Conservation (phyloP, 805 yeast species). For the Sporopachydermia lactativora region DNA sequence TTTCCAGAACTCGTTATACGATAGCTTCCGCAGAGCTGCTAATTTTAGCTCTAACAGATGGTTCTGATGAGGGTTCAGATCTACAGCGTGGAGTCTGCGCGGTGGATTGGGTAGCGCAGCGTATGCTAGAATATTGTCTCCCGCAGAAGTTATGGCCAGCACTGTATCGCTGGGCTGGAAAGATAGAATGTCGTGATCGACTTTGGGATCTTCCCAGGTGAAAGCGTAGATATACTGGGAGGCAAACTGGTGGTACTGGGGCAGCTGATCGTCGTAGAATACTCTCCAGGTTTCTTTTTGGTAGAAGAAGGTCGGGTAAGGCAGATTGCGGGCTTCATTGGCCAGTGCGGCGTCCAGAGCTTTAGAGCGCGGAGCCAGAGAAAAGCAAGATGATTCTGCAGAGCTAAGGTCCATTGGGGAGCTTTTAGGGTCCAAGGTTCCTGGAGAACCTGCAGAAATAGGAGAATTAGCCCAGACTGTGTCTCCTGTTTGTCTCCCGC, state of each 20-base stretch:
- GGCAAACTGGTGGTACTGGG: slow-evolving; percentile 55
- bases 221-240: slow-evolving; percentile 76
- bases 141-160: slow-evolving; percentile 76
- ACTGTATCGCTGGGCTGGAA: slow-evolving; percentile 54
- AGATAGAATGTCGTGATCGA: slow-evolving; percentile 54
- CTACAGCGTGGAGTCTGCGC: slow-evolving; percentile 69
- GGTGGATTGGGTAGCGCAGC: slow-evolving; percentile 65
- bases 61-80: slow-evolving; percentile 71
- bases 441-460: no score
- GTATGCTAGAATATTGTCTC: slow-evolving; percentile 66
- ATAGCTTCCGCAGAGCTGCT: slow-evolving; percentile 48
- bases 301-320: slow-evolving; percentile 70
- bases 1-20: slow-evolving; percentile 51
- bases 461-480: no score
- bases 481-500: slow-evolving; percentile 4
- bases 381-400: slow-evolving; percentile 3
- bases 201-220: slow-evolving; percentile 86
- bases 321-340: slow-evolving; percentile 49
- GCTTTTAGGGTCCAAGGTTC: no score
- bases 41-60: slow-evolving; percentile 68
- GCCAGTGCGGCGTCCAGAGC: slow-evolving; percentile 66
- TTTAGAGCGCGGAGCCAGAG: slow-evolving; percentile 24
- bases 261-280: slow-evolving; percentile 58
- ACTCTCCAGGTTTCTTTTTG: slow-evolving; percentile 70
- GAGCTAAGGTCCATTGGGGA: no score